Conservation (phyloP, 129 eudicot genomes). For the Ambrosia trifida region DNA sequence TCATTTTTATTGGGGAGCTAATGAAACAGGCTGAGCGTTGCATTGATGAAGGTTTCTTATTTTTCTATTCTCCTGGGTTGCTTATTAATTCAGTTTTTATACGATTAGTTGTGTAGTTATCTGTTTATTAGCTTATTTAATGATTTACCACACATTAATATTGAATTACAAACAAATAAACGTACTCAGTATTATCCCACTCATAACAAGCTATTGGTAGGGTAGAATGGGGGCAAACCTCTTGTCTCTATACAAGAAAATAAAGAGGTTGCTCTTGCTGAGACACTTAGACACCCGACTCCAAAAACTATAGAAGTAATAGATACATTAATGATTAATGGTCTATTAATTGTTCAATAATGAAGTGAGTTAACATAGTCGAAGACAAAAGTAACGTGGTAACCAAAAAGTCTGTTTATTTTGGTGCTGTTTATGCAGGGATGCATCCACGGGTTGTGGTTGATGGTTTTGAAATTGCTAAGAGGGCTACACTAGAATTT, state of each 20-base stretch:
- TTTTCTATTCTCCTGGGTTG: not conserved
- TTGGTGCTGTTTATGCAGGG: slow-evolving; percentile 49
- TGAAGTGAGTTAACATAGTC: not conserved
- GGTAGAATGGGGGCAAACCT: too few species aligned
- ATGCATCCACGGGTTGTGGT: slow-evolving; percentile 98
- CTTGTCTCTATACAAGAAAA: too few species aligned
- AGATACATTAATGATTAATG: too few species aligned
- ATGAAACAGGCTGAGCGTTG: slow-evolving; percentile 96
- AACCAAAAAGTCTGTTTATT: slow-evolving; percentile 1
- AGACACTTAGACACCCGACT: too few species aligned
- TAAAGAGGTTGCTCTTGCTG: too few species aligned
- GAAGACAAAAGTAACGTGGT: not conserved
- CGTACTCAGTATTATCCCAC: too few species aligned
- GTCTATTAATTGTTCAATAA: not conserved
- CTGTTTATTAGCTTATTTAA: not conserved
- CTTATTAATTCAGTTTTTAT: not conserved
- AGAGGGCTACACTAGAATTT: slow-evolving; percentile 81
- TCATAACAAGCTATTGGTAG: too few species aligned
- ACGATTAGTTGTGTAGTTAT: not conserved
- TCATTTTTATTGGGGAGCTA: slow-evolving; percentile 96
- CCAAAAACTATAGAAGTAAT: too few species aligned
- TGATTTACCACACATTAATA: not conserved
- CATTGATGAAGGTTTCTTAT: slow-evolving; percentile 84
- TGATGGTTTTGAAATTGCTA: slow-evolving; percentile 99
- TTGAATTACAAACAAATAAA: too few species aligned